phyloP scores from a whole-genome alignment of 2,329 filamentous ascomycete species.

The Phaeosphaeria sp. region DNA sequence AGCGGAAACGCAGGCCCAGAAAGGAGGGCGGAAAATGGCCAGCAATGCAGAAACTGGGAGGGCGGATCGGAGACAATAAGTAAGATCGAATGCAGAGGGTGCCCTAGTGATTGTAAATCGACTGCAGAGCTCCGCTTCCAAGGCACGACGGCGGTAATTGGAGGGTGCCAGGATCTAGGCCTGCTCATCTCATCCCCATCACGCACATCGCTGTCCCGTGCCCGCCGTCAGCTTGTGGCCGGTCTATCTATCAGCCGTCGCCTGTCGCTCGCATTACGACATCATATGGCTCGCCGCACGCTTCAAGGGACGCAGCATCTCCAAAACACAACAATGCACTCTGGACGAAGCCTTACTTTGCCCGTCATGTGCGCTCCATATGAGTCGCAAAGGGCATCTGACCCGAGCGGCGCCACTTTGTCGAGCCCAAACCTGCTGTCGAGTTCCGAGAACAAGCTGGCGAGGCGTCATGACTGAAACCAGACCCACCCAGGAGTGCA shows the following conservation, averaged over 20 bases:
- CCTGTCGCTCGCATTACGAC: conserved; percentile 7
- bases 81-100: conserved; percentile 8
- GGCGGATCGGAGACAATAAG: conserved; percentile 10
- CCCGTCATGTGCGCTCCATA: conserved; percentile 4
- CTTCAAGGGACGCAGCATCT: background rate
- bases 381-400: conserved; percentile 9
- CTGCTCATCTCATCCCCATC: conserved; percentile 2
- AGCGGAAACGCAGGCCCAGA: conserved; percentile 9
- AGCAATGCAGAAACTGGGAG: conserved; percentile 3
- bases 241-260: conserved; percentile 9
- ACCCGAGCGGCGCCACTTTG: conserved; percentile 2
- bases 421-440: conserved; percentile 12
- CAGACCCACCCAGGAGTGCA: conserved; percentile 6
- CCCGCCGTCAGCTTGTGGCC: conserved; percentile 4
- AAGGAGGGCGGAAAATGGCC: conserved; percentile 1
- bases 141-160: conserved; percentile 7
- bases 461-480: conserved; percentile 14
- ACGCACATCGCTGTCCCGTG: background rate
- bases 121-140: conserved; percentile 7
- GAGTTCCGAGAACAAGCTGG: conserved; percentile 3
- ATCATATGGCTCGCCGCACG: background rate
- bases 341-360: background rate
- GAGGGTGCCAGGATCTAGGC: conserved; percentile 4
- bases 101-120: conserved; percentile 3
- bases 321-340: background rate